Percentiles rank a stretch among this genome's conserved stretches.
These are phyloP conservation scores for Mayamaea pseudoterrestris DNA, from an alignment of 108 stramenopile genomes.

Conservation along the genomic window DNA sequence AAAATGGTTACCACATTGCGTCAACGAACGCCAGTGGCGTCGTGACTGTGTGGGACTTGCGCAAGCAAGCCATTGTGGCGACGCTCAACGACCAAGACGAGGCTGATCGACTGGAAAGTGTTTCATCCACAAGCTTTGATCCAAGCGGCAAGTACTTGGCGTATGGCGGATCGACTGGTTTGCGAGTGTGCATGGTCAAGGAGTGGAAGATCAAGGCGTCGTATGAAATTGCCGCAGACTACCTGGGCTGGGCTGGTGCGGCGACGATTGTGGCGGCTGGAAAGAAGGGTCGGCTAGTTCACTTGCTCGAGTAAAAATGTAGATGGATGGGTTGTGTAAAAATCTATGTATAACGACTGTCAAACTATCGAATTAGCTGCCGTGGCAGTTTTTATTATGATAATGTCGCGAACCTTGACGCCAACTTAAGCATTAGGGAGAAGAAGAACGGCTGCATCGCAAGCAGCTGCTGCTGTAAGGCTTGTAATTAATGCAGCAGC, in stretches of 20 bases:
- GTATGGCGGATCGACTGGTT: conserved; percentile 35
- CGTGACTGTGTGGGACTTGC: conserved; percentile 72
- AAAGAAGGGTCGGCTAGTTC: no score
- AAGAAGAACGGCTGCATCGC: no score
- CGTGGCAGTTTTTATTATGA: no score
- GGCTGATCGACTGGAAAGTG: background rate
- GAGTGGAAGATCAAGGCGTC: conserved; percentile 46
- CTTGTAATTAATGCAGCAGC: no score
- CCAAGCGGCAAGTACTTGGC: conserved; percentile 57
- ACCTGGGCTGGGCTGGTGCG: no score
- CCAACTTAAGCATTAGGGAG: no score
- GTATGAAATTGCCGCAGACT: no score
- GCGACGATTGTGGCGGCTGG: no score
- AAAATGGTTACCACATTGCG: conserved; percentile 82
- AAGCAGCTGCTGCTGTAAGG: no score
- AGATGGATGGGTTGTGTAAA: background rate
- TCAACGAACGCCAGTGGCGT: conserved; percentile 25
- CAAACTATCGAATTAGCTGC: no score
- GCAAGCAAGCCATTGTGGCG: conserved; percentile 57
- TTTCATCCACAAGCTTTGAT: conserved; percentile 44
- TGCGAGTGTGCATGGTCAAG: conserved; percentile 52
- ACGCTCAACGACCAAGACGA: conserved; percentile 27
- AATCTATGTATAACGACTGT: no score
- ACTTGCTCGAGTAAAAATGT: background rate
- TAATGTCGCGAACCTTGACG: no score